A percentile compares a stretch with the other conserved stretches of the same genome.
Evolutionary conservation across 208 protist genomes (phyloP).

Genomic region (Herpetomonas tarakana): DNA sequence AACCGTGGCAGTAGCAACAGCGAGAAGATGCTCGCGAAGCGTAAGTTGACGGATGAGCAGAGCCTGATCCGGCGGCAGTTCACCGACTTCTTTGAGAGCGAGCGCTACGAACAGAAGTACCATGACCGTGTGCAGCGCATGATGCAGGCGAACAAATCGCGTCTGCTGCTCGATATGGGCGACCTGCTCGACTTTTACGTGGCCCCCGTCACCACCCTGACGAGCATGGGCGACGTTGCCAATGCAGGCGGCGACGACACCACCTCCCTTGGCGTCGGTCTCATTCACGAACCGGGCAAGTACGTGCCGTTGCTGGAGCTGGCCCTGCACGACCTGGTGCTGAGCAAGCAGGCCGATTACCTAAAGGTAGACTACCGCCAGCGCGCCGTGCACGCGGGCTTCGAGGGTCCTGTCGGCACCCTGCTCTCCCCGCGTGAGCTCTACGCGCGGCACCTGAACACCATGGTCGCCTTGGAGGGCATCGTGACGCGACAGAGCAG

Average conservation of each 20-base stretch:
- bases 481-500: conserved; percentile 96
- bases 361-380: conserved; percentile 84
- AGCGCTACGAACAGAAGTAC: conserved; percentile 86
- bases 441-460: conserved; percentile 89
- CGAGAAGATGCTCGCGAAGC: conserved; percentile 79
- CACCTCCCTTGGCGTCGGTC: conserved; percentile 50
- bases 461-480: conserved; percentile 96
- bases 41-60: conserved; percentile 87
- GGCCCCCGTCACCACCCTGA: background rate
- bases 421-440: conserved; percentile 95
- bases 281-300: conserved; percentile 82
- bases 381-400: conserved; percentile 83
- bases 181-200: conserved; percentile 88
- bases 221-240: background rate
- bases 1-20: too few species aligned
- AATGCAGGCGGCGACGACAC: conserved; percentile 7
- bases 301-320: conserved; percentile 91
- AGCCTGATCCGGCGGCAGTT: conserved; percentile 84
- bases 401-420: conserved; percentile 94
- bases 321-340: conserved; percentile 89
- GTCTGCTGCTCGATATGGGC: conserved; percentile 91
- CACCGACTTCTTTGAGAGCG: conserved; percentile 88
- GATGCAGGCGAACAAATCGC: conserved; percentile 68
- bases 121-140: conserved; percentile 74
- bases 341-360: conserved; percentile 71